Evolutionary conservation across 352 stramenopile genomes (phyloP).

Genomic region (Phytopythium vexans): DNA sequence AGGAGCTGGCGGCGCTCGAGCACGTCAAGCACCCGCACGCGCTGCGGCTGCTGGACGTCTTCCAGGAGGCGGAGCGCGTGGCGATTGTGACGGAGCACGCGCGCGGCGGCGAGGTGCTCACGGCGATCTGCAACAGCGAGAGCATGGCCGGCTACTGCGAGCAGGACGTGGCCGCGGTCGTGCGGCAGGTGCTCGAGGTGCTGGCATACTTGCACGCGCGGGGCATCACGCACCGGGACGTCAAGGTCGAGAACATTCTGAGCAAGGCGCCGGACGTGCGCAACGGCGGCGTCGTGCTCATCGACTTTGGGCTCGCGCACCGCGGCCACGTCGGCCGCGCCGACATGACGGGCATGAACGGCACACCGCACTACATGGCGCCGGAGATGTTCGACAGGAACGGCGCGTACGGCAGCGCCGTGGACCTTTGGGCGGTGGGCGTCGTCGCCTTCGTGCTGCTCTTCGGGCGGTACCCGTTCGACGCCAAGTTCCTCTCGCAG

Average conservation of each 20-base stretch:
- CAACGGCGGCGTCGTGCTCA: constrained; percentile 52
- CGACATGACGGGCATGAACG: constrained; percentile 78
- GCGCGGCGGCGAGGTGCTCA: constrained; percentile 58
- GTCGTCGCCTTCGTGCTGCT: constrained; percentile 74
- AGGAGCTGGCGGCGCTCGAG: constrained; percentile 61
- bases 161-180: constrained; percentile 55
- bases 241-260: constrained; percentile 86
- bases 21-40: constrained; percentile 52
- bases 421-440: constrained; percentile 80
- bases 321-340: constrained; percentile 27
- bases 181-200: constrained; percentile 68
- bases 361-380: constrained; percentile 83
- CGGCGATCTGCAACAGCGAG: constrained; percentile 31
- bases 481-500: constrained; percentile 77
- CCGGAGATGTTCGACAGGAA: constrained; percentile 77
- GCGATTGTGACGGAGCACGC: constrained; percentile 70
- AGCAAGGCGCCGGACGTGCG: constrained; percentile 40
- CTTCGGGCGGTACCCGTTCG: constrained; percentile 72
- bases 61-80: constrained; percentile 60
- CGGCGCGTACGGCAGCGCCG: constrained; percentile 48
- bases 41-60: constrained; percentile 61
- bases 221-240: constrained; percentile 77
- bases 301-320: constrained; percentile 83
- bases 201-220: constrained; percentile 63
- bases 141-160: constrained; percentile 31